Evolutionary conservation across 148 eudicot species (phyloP), one percentile per base, ranked within the genome.

Genomic region (Nyssa sinensis): DNA sequence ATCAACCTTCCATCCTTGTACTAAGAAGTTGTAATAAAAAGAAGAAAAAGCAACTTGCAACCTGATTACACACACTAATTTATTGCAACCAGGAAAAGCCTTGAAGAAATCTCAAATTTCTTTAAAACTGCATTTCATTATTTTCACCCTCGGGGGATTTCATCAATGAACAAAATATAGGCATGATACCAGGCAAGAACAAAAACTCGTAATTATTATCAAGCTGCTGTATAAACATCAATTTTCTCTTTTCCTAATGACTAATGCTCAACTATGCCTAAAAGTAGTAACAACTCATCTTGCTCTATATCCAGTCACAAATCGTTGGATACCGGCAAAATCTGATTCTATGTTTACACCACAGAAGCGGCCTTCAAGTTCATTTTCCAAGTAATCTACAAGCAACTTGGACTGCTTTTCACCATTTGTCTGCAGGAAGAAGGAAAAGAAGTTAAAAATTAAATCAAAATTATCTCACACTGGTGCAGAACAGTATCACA

Each of bases 351-450:
- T 81, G 7, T 75, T 85, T 24, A 89, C 64, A 62, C 82, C 81
- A 37, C 66, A 29, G 75, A 94, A 86, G 85, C 86, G 75, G 67
- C 84, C 77, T 62, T 81, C 78, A 6, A 35, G 66, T 63, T 64
- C 76, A 23, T 77, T 80, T 74, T 81, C 71, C 78, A 90, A 60
- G 82, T 87, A 79, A 59, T 90, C 76, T 64, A 77, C 80, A n/a
- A 94, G 89, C 77, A 82, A 75, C 66, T 77, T 81, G 89, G 96
- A 90, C 79, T 94, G 98, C 75, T 82, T 62, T 71, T 88, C 94
- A 63, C 96, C 97, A 55, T 94, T 92, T 21, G 98, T 94, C 97
- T 94, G 95, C 85, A 80, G 62, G n/a, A 77, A 72, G 34, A 66
- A 60, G 19, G 13, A 31, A 7, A 51, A 58, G 37, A 1, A 31